A percentile compares a stretch with the other conserved stretches of the same genome.
These are phyloP conservation scores for Colletotrichum eremochloae DNA, from an alignment of 2,329 filamentous ascomycete genomes.

Conservation along the genomic window DNA sequence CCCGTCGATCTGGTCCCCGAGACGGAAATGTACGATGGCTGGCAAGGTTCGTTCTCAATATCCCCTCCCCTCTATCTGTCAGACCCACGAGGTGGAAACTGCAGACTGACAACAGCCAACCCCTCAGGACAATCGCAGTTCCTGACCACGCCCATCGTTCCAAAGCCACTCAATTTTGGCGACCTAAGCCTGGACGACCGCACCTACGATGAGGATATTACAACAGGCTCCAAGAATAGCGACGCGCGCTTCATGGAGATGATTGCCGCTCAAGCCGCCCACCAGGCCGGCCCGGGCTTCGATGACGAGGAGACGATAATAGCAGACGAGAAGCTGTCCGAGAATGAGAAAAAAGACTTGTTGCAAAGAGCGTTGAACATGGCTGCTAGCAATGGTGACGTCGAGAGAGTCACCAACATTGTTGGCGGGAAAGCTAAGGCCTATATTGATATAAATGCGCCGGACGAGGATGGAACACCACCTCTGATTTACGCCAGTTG, in stretches of 20 bases:
- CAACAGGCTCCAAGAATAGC: slow-evolving; percentile 75
- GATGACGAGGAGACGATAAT: slow-evolving; percentile 86
- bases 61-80: slow-evolving; percentile 8
- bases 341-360: slow-evolving; percentile 81
- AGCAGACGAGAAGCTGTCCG: slow-evolving; percentile 78
- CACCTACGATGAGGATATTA: slow-evolving; percentile 73
- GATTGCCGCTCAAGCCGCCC: slow-evolving; percentile 92
- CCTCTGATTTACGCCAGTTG: slow-evolving; percentile 98
- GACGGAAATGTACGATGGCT: slow-evolving; percentile 98
- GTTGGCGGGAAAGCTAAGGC: slow-evolving; percentile 79
- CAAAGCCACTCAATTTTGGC: slow-evolving; percentile 85
- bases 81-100: slow-evolving; percentile 1
- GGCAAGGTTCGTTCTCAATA: slow-evolving; percentile 78
- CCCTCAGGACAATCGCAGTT: slow-evolving; percentile 91
- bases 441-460: slow-evolving; percentile 86
- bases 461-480: slow-evolving; percentile 96
- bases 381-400: slow-evolving; percentile 96
- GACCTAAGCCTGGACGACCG: slow-evolving; percentile 86
- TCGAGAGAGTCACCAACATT: slow-evolving; percentile 82
- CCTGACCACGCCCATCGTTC: slow-evolving; percentile 85
- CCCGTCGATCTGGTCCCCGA: slow-evolving; percentile 78
- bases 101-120: slow-evolving; percentile 28
- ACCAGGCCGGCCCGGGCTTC: slow-evolving; percentile 78
- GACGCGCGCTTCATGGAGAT: slow-evolving; percentile 94
- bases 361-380: slow-evolving; percentile 92